A percentile compares a stretch with the other conserved stretches of the same genome.
Evolutionary conservation across 2,329 filamentous ascomycete species (phyloP).

Genomic region (Calonectria fujianensis): DNA sequence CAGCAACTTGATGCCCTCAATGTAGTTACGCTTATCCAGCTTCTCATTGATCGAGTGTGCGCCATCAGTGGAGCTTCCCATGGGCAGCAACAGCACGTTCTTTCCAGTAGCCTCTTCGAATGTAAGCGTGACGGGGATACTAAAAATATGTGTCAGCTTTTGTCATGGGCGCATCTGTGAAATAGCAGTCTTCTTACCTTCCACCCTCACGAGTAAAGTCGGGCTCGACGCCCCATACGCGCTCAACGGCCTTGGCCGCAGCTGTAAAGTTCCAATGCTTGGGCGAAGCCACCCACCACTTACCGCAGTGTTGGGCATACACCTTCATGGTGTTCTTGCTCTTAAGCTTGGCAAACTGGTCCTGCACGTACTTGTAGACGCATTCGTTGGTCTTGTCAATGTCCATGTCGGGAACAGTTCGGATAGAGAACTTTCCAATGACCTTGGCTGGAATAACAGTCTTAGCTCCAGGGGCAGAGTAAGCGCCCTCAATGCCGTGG

Average conservation of each 20-base stretch:
- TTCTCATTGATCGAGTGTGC: conserved; percentile 99
- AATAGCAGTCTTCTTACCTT: conserved; percentile 73
- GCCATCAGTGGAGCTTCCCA: conserved; percentile 97
- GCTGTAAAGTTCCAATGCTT: conserved; percentile 99
- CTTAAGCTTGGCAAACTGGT: conserved; percentile 88
- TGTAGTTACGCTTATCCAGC: conserved; percentile 97
- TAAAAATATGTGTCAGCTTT: conserved; percentile 60
- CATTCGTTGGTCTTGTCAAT: conserved; percentile 89
- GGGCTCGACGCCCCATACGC: conserved; percentile 93
- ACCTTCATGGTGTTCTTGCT: conserved; percentile 95
- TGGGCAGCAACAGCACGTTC: conserved; percentile 95
- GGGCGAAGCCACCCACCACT: conserved; percentile 98
- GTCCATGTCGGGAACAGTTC: conserved; percentile 98
- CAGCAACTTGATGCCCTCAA: conserved; percentile 96
- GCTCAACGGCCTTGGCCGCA: conserved; percentile 95
- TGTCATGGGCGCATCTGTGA: not conserved
- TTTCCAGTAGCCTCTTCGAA: conserved; percentile 99
- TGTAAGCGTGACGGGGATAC: conserved; percentile 96
- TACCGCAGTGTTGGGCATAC: conserved; percentile 90
- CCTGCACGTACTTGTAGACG: conserved; percentile 89
- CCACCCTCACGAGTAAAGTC: conserved; percentile 98
- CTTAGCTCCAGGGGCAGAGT: conserved; percentile 94
- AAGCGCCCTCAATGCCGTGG: conserved; percentile 96
- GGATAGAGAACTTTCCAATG: conserved; percentile 97
- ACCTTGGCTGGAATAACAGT: conserved; percentile 99